A percentile compares a stretch with the other conserved stretches of the same genome.
Conservation (phyloP, 1,284 basidiomycete species). For the Ustilago crameri region DNA sequence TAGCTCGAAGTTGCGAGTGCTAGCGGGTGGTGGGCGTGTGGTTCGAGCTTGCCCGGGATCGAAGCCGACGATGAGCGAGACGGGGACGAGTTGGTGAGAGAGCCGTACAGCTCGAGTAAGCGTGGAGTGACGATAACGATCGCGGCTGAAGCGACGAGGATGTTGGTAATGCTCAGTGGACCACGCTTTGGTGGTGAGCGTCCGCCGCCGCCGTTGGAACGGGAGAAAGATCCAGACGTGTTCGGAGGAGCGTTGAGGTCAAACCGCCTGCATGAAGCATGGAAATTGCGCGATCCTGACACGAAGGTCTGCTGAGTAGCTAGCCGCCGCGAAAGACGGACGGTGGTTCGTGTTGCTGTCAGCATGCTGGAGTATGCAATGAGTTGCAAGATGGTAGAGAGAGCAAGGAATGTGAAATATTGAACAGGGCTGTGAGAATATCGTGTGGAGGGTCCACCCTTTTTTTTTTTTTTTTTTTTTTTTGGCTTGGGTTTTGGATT, state of each 20-base stretch:
- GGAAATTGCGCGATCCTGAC: not conserved
- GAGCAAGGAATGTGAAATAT: not conserved
- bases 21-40: conserved; percentile 22
- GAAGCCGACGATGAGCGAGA: conserved; percentile 14
- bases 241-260: not conserved
- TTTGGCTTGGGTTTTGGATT: no score
- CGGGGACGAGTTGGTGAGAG: conserved; percentile 9
- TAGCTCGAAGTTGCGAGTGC: conserved; percentile 15
- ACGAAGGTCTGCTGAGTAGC: not conserved
- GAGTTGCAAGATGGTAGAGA: not conserved
- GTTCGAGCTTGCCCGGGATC: conserved; percentile 30
- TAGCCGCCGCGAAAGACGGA: not conserved
- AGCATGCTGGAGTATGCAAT: conserved; percentile 1
- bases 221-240: not conserved
- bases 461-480: no score
- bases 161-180: conserved; percentile 16
- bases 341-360: not conserved
- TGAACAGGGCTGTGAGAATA: no score
- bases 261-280: conserved; percentile 12
- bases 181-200: not conserved
- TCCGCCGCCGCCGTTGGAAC: conserved; percentile 1
- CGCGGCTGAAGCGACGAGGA: conserved; percentile 20
- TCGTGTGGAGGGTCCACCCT: not conserved
- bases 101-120: conserved; percentile 21
- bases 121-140: conserved; percentile 16